A percentile compares a stretch with the other conserved stretches of the same genome.
phyloP scores from a whole-genome alignment of 805 yeast genomes.

The Candida insectorum region DNA sequence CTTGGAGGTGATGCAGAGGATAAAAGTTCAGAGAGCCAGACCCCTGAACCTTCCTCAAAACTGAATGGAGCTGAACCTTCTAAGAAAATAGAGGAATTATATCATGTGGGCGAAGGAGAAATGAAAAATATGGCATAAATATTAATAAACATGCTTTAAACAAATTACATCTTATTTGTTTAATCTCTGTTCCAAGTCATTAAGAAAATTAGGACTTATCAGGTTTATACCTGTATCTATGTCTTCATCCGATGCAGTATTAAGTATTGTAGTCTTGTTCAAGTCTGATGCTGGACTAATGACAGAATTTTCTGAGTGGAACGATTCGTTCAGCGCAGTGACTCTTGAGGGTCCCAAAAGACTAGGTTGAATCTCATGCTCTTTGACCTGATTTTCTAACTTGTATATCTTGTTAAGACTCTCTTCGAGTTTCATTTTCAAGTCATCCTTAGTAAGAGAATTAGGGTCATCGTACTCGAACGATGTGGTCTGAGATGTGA shows the following conservation, averaged over 20 bases:
- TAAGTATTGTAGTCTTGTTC: too few relatives aligned
- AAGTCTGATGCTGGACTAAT: too few relatives aligned
- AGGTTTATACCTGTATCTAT: too few relatives aligned
- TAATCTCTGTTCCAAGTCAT: too few relatives aligned
- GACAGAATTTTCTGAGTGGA: too few relatives aligned
- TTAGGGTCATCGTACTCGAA: constrained; percentile 14
- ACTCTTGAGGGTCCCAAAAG: too few relatives aligned
- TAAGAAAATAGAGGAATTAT: constrained; percentile 35
- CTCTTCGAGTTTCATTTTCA: constrained; percentile 34
- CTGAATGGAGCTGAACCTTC: neutral
- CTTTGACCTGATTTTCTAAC: constrained; percentile 4
- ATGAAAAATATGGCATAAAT: constrained; percentile 21
- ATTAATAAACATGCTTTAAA: too few relatives aligned
- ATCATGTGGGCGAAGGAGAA: constrained; percentile 53
- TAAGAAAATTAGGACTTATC: too few relatives aligned
- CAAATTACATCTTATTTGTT: too few relatives aligned
- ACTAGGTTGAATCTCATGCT: neutral
- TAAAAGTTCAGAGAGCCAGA: constrained; percentile 10
- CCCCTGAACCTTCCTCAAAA: constrained; percentile 5
- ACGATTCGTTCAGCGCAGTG: too few relatives aligned
- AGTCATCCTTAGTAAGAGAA: constrained; percentile 28
- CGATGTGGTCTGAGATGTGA: constrained; percentile 43
- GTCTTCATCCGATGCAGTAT: too few relatives aligned
- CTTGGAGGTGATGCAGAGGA: constrained; percentile 38
- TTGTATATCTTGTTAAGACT: constrained; percentile 35